Evolutionary conservation across 805 yeast species (phyloP).

Genomic region (Ogataea kodamae): DNA sequence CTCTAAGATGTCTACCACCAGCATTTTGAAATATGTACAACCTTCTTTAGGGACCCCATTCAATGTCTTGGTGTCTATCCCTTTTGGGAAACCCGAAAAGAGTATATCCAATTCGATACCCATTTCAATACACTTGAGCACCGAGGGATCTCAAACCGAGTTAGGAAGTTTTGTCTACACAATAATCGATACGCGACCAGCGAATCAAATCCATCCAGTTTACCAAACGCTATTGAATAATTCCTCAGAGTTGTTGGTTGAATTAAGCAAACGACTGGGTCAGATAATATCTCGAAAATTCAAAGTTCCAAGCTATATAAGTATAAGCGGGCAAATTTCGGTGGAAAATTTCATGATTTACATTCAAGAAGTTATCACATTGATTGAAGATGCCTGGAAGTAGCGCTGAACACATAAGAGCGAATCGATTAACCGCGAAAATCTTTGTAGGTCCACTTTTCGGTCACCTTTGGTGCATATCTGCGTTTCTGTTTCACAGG

Average conservation of each 20-base stretch:
- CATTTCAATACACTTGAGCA: slow-evolving; percentile 36
- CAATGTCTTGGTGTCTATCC: slow-evolving; percentile 23
- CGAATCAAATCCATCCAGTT: slow-evolving; percentile 23
- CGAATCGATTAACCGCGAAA: slow-evolving; percentile 46
- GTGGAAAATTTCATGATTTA: slow-evolving; percentile 33
- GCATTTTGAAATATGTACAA: slow-evolving; percentile 18
- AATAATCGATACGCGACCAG: slow-evolving; percentile 33
- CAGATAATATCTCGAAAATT: slow-evolving; percentile 39
- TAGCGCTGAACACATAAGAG: background rate
- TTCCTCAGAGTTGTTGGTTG: slow-evolving; percentile 39
- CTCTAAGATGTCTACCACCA: slow-evolving; percentile 10
- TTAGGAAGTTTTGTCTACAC: slow-evolving; percentile 47
- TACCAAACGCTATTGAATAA: slow-evolving; percentile 44
- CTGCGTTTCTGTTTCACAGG: slow-evolving; percentile 63
- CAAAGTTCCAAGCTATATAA: slow-evolving; percentile 42
- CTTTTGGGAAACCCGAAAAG: slow-evolving; percentile 18
- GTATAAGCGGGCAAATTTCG: slow-evolving; percentile 39
- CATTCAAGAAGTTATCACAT: slow-evolving; percentile 28
- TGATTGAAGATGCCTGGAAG: slow-evolving; percentile 28
- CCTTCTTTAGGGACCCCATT: slow-evolving; percentile 29
- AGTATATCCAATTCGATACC: slow-evolving; percentile 27
- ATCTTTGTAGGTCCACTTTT: slow-evolving; percentile 92
- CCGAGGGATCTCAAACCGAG: slow-evolving; percentile 27
- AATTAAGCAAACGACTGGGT: slow-evolving; percentile 42
- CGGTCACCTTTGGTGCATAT: slow-evolving; percentile 73